Evolutionary conservation across 768 basidiomycete species (phyloP), one percentile per base, ranked within the genome.

Genomic region (Suillus plorans): DNA sequence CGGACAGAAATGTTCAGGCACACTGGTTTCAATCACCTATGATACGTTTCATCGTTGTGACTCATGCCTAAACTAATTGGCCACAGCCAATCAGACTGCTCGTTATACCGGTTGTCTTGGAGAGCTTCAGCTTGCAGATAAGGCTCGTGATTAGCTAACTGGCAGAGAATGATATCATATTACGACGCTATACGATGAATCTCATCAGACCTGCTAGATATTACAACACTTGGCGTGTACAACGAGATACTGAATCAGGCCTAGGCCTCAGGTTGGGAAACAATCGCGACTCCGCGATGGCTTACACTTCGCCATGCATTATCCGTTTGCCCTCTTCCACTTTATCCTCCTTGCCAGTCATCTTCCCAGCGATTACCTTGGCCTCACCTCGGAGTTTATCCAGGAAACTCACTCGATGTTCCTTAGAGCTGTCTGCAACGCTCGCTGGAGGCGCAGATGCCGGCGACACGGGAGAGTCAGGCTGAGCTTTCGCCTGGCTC

Each of bases 301-400:
- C 64, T 74, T 64, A 76, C 42, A 53, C 55, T 34, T 67, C 65
- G 16, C 69, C 71, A 7, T 76, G 75, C 18, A 78, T 31, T 9
- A 76, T 63, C 60, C 61, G 68, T 60, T 64, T 73, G 4, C 77
- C 77, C 56, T 71, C 68, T 41, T 72, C 73, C 5, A 78, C 67
- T 47, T 75, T 73, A 9, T 64, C 66, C 2, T 69, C 71, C 12
- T 79, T 71, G 12, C 76, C 62, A 2, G 71, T 71, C 64, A 78
- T 60, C 55, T 71, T 73, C 31, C 77, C 77, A 20, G 71, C 71
- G 6, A 78, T 56, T 28, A 77, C 66, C 63, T 73, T 78, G 63
- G 75, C 77, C 65, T 77, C 77, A 1, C 78, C 77, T 60, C 71
- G 78, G 0, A 78, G 66, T 68, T 73, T 68, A 13, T 70, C 65